These are phyloP conservation scores for Rubus idaeus DNA, from an alignment of 306 rosid species.

Conservation along the genomic window DNA sequence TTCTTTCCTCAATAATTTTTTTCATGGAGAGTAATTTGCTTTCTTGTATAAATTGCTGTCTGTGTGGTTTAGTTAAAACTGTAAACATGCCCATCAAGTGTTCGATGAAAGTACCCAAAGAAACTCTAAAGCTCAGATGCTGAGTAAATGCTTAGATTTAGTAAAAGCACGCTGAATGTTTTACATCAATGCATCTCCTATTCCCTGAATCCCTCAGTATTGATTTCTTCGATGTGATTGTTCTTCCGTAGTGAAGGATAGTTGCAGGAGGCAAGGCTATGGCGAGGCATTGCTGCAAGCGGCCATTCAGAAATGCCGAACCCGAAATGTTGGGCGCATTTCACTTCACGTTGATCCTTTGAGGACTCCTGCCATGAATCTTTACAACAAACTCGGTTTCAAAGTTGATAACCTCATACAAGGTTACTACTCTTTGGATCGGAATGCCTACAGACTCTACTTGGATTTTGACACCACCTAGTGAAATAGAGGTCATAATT, in stretches of 20 bases:
- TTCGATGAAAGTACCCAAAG: conserved; percentile 45
- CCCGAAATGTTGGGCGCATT: conserved; percentile 63
- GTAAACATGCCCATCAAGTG: conserved; percentile 18
- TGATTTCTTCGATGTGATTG: conserved; percentile 16
- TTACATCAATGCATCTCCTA: not conserved
- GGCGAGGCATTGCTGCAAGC: conserved; percentile 77
- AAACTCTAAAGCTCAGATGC: not conserved
- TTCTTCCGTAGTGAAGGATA: conserved; percentile 62
- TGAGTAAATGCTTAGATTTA: not conserved
- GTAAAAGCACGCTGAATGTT: not conserved
- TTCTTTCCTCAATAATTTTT: not conserved
- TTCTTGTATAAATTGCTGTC: not conserved
- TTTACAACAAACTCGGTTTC: conserved; percentile 78
- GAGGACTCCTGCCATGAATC: conserved; percentile 64
- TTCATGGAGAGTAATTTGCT: not conserved
- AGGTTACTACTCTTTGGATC: conserved; percentile 72
- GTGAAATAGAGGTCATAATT: not conserved
- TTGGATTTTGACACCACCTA: conserved; percentile 54
- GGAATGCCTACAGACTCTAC: conserved; percentile 84
- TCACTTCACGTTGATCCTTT: conserved; percentile 84
- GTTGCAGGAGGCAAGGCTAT: conserved; percentile 69
- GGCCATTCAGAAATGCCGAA: conserved; percentile 70
- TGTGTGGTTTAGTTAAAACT: not conserved
- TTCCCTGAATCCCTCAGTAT: not conserved
- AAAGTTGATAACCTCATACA: conserved; percentile 61